phyloP scores from a whole-genome alignment of 2,329 filamentous ascomycete genomes.

The Lachnum nothofagi region DNA sequence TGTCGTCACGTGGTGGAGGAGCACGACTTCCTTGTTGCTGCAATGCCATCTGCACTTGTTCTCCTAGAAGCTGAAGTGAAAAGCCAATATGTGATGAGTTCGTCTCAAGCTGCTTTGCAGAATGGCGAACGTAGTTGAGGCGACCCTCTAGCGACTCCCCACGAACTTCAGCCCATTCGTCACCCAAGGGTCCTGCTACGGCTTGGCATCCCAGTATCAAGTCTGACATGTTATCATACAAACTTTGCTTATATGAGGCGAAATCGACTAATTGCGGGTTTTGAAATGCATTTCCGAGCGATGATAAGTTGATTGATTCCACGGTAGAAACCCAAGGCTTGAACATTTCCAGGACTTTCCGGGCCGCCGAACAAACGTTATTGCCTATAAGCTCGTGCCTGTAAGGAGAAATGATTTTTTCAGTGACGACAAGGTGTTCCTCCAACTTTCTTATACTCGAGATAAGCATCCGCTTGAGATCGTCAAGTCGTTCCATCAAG shows the following conservation, averaged over 20 bases:
- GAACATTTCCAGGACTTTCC: constrained; percentile 80
- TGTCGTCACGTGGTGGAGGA: constrained; percentile 27
- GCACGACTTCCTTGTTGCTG: constrained; percentile 41
- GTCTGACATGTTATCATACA: constrained; percentile 91
- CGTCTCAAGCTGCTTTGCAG: constrained; percentile 75
- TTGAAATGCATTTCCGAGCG: constrained; percentile 71
- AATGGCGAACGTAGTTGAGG: constrained; percentile 71
- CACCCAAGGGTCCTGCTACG: constrained; percentile 82
- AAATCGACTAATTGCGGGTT: constrained; percentile 85
- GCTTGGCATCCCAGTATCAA: constrained; percentile 82
- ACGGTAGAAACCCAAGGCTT: constrained; percentile 84
- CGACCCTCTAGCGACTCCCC: constrained; percentile 85
- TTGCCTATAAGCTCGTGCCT: constrained; percentile 78
- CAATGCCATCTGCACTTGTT: constrained; percentile 62
- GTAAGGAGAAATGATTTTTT: constrained; percentile 75
- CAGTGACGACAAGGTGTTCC: constrained; percentile 69
- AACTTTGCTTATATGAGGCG: constrained; percentile 80
- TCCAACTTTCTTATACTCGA: constrained; percentile 82
- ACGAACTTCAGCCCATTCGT: constrained; percentile 93
- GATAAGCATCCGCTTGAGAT: constrained; percentile 78
- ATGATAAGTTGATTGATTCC: constrained; percentile 84
- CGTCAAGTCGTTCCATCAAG: constrained; percentile 76
- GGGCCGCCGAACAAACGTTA: constrained; percentile 70
- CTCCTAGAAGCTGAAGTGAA: constrained; percentile 79
- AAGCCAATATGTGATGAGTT: constrained; percentile 84